These are phyloP conservation scores for Yamadazyma taylorii DNA, from an alignment of 1,139 yeast species.

Conservation along the genomic window DNA sequence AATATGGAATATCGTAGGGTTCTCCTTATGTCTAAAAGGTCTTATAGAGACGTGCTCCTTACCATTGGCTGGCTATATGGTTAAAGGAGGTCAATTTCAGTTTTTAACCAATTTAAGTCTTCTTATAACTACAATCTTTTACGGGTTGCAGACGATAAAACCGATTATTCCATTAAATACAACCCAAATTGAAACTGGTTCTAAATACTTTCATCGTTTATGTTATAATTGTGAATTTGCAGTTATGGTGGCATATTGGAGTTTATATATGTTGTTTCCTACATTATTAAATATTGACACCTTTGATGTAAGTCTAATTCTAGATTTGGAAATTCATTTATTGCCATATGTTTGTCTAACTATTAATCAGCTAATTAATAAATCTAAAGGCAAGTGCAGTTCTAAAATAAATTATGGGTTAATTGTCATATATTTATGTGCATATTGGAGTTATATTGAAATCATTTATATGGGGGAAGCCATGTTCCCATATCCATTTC, in stretches of 20 bases:
- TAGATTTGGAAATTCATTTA: slow-evolving; percentile 26
- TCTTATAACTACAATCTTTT: slow-evolving; percentile 14
- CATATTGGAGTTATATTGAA: slow-evolving; percentile 13
- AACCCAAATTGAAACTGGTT: neutral
- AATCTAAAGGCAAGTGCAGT: neutral
- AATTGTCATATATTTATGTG: slow-evolving; percentile 3
- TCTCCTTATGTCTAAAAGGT: slow-evolving; percentile 7
- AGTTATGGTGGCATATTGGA: slow-evolving; percentile 26
- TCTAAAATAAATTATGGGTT: neutral
- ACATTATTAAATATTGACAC: slow-evolving; percentile 20
- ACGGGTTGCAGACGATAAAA: slow-evolving; percentile 7
- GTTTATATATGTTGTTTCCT: slow-evolving; percentile 20
- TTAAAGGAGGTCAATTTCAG: slow-evolving; percentile 23
- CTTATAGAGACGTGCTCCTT: slow-evolving; percentile 13
- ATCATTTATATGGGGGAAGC: slow-evolving; percentile 7
- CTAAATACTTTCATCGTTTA: slow-evolving; percentile 12
- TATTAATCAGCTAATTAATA: neutral
- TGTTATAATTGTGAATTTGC: slow-evolving; percentile 21
- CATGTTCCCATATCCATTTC: slow-evolving; percentile 12
- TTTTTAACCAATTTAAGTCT: slow-evolving; percentile 24
- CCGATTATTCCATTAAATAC: neutral
- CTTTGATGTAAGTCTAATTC: slow-evolving; percentile 16
- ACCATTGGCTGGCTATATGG: slow-evolving; percentile 19
- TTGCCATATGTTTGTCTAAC: slow-evolving; percentile 20
- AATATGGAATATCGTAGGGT: slow-evolving; percentile 3